A percentile compares a stretch with the other conserved stretches of the same genome.
These are phyloP conservation scores for Pseudopithomyces maydicus DNA, from an alignment of 2,329 filamentous ascomycete species.

Conservation along the genomic window DNA sequence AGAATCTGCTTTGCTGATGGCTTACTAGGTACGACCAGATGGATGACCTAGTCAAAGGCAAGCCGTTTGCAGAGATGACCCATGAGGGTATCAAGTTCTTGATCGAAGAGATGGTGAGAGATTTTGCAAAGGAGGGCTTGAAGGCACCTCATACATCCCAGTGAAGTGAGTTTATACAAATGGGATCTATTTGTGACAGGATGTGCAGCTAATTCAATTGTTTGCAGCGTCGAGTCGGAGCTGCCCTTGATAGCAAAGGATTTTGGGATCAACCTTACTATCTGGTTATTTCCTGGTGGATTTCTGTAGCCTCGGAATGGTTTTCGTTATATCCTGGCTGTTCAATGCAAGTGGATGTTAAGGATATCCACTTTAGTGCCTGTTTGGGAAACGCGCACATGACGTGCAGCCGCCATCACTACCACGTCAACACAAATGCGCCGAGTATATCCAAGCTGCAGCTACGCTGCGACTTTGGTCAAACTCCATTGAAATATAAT, in stretches of 20 bases:
- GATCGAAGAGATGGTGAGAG: background rate
- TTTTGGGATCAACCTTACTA: too few relatives aligned
- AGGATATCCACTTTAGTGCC: background rate
- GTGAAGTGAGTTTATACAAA: background rate
- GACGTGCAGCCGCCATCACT: background rate
- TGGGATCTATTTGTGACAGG: too few relatives aligned
- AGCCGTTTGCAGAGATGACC: background rate
- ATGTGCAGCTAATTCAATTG: too few relatives aligned
- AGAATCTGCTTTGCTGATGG: background rate
- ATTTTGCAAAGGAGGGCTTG: background rate
- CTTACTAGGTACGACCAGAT: background rate
- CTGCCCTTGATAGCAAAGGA: too few relatives aligned
- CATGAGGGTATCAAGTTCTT: slow-evolving; percentile 5
- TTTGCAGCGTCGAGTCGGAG: too few relatives aligned
- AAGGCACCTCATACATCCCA: background rate
- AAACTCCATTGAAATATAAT: background rate
- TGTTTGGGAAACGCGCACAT: background rate
- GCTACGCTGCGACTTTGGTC: background rate
- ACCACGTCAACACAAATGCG: background rate
- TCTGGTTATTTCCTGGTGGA: too few relatives aligned
- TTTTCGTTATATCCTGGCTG: background rate
- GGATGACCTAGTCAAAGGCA: background rate
- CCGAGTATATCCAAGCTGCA: background rate
- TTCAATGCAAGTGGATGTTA: background rate
- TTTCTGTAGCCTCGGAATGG: too few relatives aligned